Evolutionary conservation across 495 filamentous ascomycete genomes (phyloP).

Genomic region (Talaromyces nanjingensis): DNA sequence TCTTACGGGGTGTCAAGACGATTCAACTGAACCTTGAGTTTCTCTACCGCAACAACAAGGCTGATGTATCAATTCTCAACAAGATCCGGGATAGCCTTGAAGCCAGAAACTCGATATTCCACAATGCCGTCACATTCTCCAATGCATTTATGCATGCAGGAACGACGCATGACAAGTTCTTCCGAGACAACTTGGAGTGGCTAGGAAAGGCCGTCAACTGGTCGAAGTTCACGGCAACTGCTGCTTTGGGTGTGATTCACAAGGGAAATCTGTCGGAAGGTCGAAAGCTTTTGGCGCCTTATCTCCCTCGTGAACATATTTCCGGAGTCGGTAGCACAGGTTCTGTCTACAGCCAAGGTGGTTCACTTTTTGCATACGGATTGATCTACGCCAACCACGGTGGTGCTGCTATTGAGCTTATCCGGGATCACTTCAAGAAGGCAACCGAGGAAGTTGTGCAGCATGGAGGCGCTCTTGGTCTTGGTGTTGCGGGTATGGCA

Average conservation of each 20-base stretch:
- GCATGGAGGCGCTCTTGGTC: constrained; percentile 89
- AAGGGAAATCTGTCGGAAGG: constrained; percentile 89
- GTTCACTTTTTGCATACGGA: constrained; percentile 90
- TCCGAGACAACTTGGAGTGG: constrained; percentile 96
- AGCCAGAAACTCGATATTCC: constrained; percentile 95
- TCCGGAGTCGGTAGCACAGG: constrained; percentile 57
- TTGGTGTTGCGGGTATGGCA: constrained; percentile 97
- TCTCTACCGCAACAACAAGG: constrained; percentile 88
- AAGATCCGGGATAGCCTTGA: constrained; percentile 94
- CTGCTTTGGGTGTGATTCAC: constrained; percentile 94
- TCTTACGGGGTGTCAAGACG: constrained; percentile 82
- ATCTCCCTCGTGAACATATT: constrained; percentile 68
- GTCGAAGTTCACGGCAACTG: constrained; percentile 99
- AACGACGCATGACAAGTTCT: constrained; percentile 95
- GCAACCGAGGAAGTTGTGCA: constrained; percentile 92
- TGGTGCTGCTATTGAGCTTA: constrained; percentile 81
- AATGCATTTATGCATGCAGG: constrained; percentile 99
- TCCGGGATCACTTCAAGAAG: constrained; percentile 77
- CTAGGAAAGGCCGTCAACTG: constrained; percentile 98
- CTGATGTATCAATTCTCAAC: constrained; percentile 82
- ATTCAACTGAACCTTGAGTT: constrained; percentile 95
- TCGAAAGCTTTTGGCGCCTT: constrained; percentile 87
- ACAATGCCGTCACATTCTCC: constrained; percentile 91
- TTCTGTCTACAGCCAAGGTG: constrained; percentile 92
- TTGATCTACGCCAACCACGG: constrained; percentile 98